Evolutionary conservation across 2,329 filamentous ascomycete genomes (phyloP).

Genomic region (Claviceps paspali): DNA sequence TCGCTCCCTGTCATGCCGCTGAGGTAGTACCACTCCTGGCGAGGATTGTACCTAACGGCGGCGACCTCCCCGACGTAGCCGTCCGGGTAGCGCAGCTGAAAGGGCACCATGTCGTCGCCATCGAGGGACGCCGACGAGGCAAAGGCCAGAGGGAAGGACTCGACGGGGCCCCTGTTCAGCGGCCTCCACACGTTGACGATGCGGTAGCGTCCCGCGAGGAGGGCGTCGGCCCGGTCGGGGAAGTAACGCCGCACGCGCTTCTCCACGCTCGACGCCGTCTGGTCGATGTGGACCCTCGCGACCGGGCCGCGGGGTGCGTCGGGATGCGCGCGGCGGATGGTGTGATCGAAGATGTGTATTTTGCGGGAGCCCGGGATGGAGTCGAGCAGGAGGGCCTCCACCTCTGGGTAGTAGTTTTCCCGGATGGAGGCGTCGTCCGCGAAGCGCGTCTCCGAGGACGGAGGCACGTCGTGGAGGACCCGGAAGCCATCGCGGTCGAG

Average conservation of each 20-base stretch:
- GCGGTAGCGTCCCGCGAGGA: slow-evolving; percentile 30
- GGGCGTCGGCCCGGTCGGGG: slow-evolving; percentile 26
- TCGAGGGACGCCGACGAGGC: slow-evolving; percentile 33
- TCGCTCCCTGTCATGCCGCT: slow-evolving; percentile 34
- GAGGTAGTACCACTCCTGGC: slow-evolving; percentile 38
- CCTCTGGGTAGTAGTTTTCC: slow-evolving; percentile 53
- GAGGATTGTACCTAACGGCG: slow-evolving; percentile 22
- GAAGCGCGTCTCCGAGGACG: slow-evolving; percentile 22
- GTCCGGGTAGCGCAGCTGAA: slow-evolving; percentile 34
- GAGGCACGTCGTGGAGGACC: slow-evolving; percentile 11
- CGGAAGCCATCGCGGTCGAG: slow-evolving; percentile 26
- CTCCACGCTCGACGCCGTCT: slow-evolving; percentile 32
- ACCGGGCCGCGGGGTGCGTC: slow-evolving; percentile 22
- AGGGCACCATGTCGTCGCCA: slow-evolving; percentile 33
- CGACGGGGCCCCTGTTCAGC: slow-evolving; percentile 27
- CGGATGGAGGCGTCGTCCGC: slow-evolving; percentile 46
- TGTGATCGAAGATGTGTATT: slow-evolving; percentile 48
- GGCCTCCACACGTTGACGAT: slow-evolving; percentile 41
- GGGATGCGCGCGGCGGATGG: slow-evolving; percentile 36
- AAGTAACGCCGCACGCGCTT: slow-evolving; percentile 24
- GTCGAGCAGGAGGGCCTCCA: slow-evolving; percentile 36
- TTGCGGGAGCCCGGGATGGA: slow-evolving; percentile 27
- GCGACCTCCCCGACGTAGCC: slow-evolving; percentile 33
- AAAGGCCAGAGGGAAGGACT: slow-evolving; percentile 37
- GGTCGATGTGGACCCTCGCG: slow-evolving; percentile 40